These are phyloP conservation scores for Lobosporangium transversale DNA, from an alignment of 192 early-diverging fungal genomes.

Conservation along the genomic window DNA sequence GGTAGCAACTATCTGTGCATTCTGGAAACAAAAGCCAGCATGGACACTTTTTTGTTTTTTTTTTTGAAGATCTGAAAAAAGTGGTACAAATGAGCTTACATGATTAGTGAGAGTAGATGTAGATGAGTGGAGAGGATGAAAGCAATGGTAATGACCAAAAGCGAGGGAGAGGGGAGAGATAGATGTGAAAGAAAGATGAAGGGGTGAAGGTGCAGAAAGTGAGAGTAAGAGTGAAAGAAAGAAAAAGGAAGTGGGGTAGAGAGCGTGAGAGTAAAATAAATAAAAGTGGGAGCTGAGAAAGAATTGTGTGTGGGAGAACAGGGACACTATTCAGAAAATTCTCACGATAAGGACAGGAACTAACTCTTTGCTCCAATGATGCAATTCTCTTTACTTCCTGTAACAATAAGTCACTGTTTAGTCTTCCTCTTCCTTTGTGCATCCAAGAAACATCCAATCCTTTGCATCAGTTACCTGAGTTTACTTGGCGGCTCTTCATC, in stretches of 20 bases:
- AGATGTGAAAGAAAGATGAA: not conserved
- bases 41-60: too few species aligned
- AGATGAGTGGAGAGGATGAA: conserved; percentile 10
- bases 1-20: too few species aligned
- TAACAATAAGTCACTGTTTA: not conserved
- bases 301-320: not conserved
- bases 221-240: conserved; percentile 1
- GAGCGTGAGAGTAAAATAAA: not conserved
- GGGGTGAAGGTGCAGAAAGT: conserved; percentile 1
- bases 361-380: too few species aligned
- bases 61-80: too few species aligned
- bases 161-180: conserved; percentile 4
- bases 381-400: not conserved
- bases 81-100: conserved; percentile 1
- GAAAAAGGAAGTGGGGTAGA: conserved; percentile 17
- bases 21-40: too few species aligned
- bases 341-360: conserved; percentile 31
- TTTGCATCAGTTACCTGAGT: too few species aligned
- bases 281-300: conserved; percentile 8
- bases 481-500: too few species aligned
- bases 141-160: not conserved
- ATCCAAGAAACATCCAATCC: too few species aligned
- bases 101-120: not conserved
- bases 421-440: too few species aligned
- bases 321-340: conserved; percentile 11